Evolutionary conservation across 2,329 filamentous ascomycete genomes (phyloP).

Genomic region (Hypomyces rosellus): DNA sequence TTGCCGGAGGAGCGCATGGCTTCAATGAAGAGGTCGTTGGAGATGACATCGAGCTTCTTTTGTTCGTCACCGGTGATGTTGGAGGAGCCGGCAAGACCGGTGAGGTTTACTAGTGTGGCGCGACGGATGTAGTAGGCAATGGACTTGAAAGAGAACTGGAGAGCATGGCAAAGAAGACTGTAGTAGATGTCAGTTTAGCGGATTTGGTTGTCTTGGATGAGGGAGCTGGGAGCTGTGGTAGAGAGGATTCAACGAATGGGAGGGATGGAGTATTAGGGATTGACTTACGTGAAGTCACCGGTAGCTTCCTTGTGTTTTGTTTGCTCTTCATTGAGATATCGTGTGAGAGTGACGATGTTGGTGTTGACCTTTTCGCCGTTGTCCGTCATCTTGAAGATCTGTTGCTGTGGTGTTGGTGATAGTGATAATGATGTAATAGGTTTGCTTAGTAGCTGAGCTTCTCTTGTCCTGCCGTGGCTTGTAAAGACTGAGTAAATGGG

Average conservation of each 20-base stretch:
- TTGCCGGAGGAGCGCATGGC: slow-evolving; percentile 91
- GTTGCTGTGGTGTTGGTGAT: neutral
- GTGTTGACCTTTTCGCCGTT: slow-evolving; percentile 80
- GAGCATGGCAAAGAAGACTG: slow-evolving; percentile 90
- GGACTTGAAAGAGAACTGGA: slow-evolving; percentile 99
- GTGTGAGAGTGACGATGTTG: slow-evolving; percentile 89
- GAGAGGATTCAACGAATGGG: neutral
- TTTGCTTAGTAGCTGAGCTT: neutral
- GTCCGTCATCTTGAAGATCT: slow-evolving; percentile 22
- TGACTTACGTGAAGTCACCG: slow-evolving; percentile 89
- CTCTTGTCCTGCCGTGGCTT: neutral
- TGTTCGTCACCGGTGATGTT: slow-evolving; percentile 97
- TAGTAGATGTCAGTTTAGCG: neutral
- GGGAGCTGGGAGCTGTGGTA: neutral
- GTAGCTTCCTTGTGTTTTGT: slow-evolving; percentile 88
- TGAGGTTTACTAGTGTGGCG: slow-evolving; percentile 90
- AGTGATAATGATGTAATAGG: slow-evolving; percentile 12
- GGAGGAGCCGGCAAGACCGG: slow-evolving; percentile 86
- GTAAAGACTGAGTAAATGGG: no score
- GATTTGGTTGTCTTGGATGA: neutral
- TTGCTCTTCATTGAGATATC: slow-evolving; percentile 95
- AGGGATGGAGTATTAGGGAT: neutral
- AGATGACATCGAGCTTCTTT: slow-evolving; percentile 99
- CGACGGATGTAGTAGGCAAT: slow-evolving; percentile 99
- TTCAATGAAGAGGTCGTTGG: slow-evolving; percentile 94